Conservation (phyloP, 768 basidiomycete genomes). For the Leccinum pellstonianum region DNA sequence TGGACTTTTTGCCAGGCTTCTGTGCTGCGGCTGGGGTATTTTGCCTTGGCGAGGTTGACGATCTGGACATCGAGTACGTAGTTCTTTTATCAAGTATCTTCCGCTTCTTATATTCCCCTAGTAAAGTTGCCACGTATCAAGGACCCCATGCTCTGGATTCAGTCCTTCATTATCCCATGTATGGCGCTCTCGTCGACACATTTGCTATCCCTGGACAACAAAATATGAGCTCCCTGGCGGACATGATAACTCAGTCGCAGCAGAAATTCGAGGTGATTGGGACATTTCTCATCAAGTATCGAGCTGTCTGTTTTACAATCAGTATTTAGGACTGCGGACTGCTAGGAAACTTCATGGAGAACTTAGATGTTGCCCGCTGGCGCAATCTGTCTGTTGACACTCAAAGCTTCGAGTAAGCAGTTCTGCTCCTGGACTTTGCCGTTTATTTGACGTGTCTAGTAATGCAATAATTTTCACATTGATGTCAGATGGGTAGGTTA, state of each 20-base stretch:
- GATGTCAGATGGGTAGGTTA: constrained; percentile 62
- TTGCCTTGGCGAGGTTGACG: constrained; percentile 61
- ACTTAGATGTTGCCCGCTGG: constrained; percentile 78
- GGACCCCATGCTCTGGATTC: constrained; percentile 55
- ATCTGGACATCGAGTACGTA: constrained; percentile 44
- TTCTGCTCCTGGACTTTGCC: not conserved
- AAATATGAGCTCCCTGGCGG: constrained; percentile 57
- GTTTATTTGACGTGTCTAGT: constrained; percentile 33
- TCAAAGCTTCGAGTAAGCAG: constrained; percentile 61
- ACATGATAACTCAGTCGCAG: constrained; percentile 53
- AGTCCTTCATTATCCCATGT: constrained; percentile 41
- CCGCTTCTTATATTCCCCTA: constrained; percentile 29
- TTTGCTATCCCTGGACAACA: constrained; percentile 69
- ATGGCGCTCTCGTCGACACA: constrained; percentile 31
- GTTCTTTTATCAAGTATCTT: not conserved
- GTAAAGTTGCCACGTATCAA: constrained; percentile 31
- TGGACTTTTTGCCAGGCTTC: constrained; percentile 76
- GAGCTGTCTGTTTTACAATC: not conserved
- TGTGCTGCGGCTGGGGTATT: constrained; percentile 75
- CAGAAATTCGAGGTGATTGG: constrained; percentile 45
- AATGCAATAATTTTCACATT: constrained; percentile 76
- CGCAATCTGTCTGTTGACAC: constrained; percentile 68
- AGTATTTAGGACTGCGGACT: constrained; percentile 24
- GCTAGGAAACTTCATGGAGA: constrained; percentile 79
- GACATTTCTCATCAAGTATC: not conserved